Percentiles rank a stretch among this genome's conserved stretches.
Conservation (phyloP, 805 yeast species). For the Candida vaughaniae region DNA sequence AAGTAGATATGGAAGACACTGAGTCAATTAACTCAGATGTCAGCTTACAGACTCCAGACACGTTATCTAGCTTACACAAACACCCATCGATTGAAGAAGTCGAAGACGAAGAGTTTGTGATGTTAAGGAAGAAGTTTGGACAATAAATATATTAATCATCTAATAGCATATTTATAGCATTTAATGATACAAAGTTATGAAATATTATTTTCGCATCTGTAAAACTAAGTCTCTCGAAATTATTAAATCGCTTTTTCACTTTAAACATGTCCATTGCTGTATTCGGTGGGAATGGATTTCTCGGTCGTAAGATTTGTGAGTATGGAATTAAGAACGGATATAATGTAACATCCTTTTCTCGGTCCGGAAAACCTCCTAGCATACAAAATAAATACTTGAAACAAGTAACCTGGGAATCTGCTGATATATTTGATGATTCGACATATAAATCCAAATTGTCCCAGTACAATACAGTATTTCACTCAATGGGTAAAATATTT, state of each 20-base stretch:
- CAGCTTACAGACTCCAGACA: constrained; percentile 10
- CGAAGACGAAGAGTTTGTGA: constrained; percentile 37
- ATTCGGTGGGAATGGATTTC: constrained; percentile 86
- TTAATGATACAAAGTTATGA: not conserved
- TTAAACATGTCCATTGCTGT: constrained; percentile 51
- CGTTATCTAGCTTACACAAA: constrained; percentile 17
- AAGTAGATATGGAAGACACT: constrained; percentile 7
- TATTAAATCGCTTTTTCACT: too few relatives aligned
- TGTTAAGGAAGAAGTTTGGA: constrained; percentile 39
- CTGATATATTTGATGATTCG: constrained; percentile 64
- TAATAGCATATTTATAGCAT: too few relatives aligned
- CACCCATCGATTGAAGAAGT: constrained; percentile 33
- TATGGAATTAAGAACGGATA: constrained; percentile 61
- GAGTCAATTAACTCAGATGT: constrained; percentile 8
- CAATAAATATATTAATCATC: constrained; percentile 10
- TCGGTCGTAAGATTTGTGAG: constrained; percentile 69
- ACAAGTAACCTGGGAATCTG: constrained; percentile 64
- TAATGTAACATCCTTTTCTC: constrained; percentile 66
- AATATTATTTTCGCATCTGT: not conserved
- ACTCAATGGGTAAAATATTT: constrained; percentile 74
- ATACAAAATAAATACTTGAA: constrained; percentile 51
- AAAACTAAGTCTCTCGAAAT: too few relatives aligned
- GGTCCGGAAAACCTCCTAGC: constrained; percentile 52
- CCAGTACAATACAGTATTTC: constrained; percentile 69
- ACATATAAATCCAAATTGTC: constrained; percentile 50